Base-by-base conservation (phyloP, 169 alveolate genomes). In the Plasmodium coatneyi region DNA sequence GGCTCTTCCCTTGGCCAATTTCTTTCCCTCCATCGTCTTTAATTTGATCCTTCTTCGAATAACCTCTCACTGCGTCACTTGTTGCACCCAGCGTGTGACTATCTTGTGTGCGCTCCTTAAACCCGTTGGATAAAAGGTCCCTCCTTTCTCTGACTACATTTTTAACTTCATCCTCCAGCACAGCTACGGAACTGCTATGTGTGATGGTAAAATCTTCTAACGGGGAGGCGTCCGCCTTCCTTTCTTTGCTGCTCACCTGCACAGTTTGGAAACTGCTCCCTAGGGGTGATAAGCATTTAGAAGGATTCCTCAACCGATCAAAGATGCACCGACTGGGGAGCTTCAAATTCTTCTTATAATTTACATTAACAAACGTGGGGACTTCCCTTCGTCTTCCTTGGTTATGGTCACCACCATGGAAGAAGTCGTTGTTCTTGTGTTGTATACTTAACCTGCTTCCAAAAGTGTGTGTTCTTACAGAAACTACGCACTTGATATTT, bases 321-420 rank as follows among this genome's bases (percentile, higher is more conserved):
- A 86, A 6, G 54, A 54, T 76, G 71, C 6, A 76, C 19, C 80
- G 79, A 32, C 80, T 49, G 30, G 12, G 22, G 5, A 25, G 43
- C 22, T 72, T 52, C 70, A 76, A 46, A 46, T 46, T 19, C 3
- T 86, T 56, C 6, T 19, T 16, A 86, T 56, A 72, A 70, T 36
- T 86, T 49, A 16, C n/a, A 41, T 86, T 56, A 28, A 86, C 84
- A 76, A 86, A 86, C 3, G 80, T 34, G 9, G 78, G 74, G 36
- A 76, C 41, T 39, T 28, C 72, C 32, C 30, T 41, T 83, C 39
- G 41, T 76, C 79, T 86, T 10, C 93, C 43, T 30, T 7, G 39
- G 32, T 16, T 3, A 2, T 43, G 34, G 28, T n/a, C 19, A 1
- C 71, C 49, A 54, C 70, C 46, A 74, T 86, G 56, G 70, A 74